Evolutionary conservation across 805 yeast genomes (phyloP), one percentile per base, ranked within the genome.

Genomic region (Scheffersomyces ergatensis): DNA sequence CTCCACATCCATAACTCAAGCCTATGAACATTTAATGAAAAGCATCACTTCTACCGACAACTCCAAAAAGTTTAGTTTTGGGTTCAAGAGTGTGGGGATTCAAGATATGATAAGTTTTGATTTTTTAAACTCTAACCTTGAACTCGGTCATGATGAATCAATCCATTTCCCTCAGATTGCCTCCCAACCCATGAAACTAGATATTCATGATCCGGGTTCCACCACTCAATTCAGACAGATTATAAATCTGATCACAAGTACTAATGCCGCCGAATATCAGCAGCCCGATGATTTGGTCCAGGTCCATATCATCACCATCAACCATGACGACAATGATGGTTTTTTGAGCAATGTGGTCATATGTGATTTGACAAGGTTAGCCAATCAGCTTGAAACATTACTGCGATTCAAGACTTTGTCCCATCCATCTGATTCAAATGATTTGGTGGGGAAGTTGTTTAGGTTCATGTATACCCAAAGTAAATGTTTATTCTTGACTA

Each of bases 401-500:
- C 15, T 18, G 5, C 15, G 20, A 7, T 30, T 37, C 34, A 14
- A 32, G 16, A 31, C 17, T 11, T 32, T 37, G 13, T 16, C 15
- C 20, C 24, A 31, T 24, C 21, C 5, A 4, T 16, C 11, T 34
- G 5, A 9, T 7, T 12, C 11, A 5, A 34, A 34, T 11, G 6
- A 7, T 8, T 26, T 26, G 5, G 13, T 26, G 7, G 37, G 23
- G n/a, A 34, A 34, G 14, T 14, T 34, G 11, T n/a, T 34, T 8
- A 8, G 7, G 15, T 34, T 15, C 32, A 39, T 52, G 4, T 40
- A 37, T 20, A 45, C 53, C 9, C 57, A 62, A 31, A 63, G 74
- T 24, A 70, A 68, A 43, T 52, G 67, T 21, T 54, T 69, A 27
- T 56, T 65, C 23, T 36, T 70, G 4, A 53, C 64, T 37, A 56